A percentile compares a stretch with the other conserved stretches of the same genome.
Conservation (phyloP, 2,329 filamentous ascomycete genomes). For the Neopestalotiopsis rosae region DNA sequence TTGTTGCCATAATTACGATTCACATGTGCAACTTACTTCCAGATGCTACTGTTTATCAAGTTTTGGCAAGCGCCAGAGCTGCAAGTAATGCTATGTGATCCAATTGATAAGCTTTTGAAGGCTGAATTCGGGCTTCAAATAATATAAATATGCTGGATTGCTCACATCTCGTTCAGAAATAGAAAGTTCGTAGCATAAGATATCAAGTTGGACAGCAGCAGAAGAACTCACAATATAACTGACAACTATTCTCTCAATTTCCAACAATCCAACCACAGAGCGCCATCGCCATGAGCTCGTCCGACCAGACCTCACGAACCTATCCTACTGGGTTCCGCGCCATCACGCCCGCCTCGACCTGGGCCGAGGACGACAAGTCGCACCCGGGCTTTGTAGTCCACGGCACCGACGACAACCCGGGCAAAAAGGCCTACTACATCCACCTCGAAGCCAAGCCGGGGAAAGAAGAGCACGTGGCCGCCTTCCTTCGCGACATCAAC, state of each 20-base stretch:
- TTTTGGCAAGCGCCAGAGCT: too few species aligned
- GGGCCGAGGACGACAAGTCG: slow-evolving; percentile 8
- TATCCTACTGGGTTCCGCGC: neutral
- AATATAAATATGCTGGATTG: neutral
- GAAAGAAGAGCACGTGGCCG: slow-evolving; percentile 15
- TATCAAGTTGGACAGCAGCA: neutral
- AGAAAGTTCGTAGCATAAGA: too few species aligned
- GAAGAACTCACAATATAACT: neutral
- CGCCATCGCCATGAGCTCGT: neutral
- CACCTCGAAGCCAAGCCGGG: slow-evolving; percentile 19
- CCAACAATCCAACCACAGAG: neutral
- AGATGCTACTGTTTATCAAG: too few species aligned
- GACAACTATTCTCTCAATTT: neutral
- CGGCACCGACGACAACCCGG: slow-evolving; percentile 17
- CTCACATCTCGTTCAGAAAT: too few species aligned
- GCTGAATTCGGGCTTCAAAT: neutral
- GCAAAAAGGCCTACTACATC: slow-evolving; percentile 20
- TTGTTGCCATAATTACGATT: neutral
- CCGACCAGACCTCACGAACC: neutral
- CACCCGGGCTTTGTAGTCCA: slow-evolving; percentile 17
- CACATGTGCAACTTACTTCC: too few species aligned
- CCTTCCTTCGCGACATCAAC: slow-evolving; percentile 19
- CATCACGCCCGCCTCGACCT: slow-evolving; percentile 9
- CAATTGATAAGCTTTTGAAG: neutral
- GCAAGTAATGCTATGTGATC: too few species aligned